These are phyloP conservation scores for Hortaea sp. DNA, from an alignment of 2,329 filamentous ascomycete species.

Conservation along the genomic window DNA sequence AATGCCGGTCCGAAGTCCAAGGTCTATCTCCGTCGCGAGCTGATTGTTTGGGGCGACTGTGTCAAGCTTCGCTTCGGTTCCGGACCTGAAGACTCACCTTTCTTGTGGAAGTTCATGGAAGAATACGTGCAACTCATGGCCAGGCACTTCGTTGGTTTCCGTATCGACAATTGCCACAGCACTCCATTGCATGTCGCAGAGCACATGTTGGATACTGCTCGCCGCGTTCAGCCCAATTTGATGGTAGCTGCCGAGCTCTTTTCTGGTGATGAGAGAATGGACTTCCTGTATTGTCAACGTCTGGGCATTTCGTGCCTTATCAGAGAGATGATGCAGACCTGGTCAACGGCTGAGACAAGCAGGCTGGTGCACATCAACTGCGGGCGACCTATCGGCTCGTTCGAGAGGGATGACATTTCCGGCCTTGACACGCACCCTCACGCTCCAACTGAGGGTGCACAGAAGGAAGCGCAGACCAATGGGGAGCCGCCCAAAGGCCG, in stretches of 20 bases:
- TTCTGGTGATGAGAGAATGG: constrained; percentile 88
- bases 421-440: constrained; percentile 42
- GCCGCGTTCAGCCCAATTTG: constrained; percentile 73
- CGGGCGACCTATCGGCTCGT: constrained; percentile 89
- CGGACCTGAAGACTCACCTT: constrained; percentile 75
- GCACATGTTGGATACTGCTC: constrained; percentile 88
- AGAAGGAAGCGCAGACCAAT: constrained; percentile 13
- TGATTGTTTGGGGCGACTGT: constrained; percentile 97
- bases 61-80: constrained; percentile 89
- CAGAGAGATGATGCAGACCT: constrained; percentile 95
- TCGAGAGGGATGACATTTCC: constrained; percentile 81
- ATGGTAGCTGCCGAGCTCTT: constrained; percentile 94
- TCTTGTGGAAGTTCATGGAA: constrained; percentile 91
- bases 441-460: constrained; percentile 14
- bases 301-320: constrained; percentile 87
- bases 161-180: constrained; percentile 96
- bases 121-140: constrained; percentile 86
- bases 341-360: constrained; percentile 89
- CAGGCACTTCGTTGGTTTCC: constrained; percentile 88
- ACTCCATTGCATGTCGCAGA: constrained; percentile 91
- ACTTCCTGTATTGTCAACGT: constrained; percentile 90
- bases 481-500: constrained; percentile 28
- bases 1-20: constrained; percentile 82
- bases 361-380: constrained; percentile 87
- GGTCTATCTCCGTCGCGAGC: constrained; percentile 90